Percentiles rank a stretch among this genome's conserved stretches.
Conservation (phyloP, 768 basidiomycete genomes). For the Pulveroboletus sp. region DNA sequence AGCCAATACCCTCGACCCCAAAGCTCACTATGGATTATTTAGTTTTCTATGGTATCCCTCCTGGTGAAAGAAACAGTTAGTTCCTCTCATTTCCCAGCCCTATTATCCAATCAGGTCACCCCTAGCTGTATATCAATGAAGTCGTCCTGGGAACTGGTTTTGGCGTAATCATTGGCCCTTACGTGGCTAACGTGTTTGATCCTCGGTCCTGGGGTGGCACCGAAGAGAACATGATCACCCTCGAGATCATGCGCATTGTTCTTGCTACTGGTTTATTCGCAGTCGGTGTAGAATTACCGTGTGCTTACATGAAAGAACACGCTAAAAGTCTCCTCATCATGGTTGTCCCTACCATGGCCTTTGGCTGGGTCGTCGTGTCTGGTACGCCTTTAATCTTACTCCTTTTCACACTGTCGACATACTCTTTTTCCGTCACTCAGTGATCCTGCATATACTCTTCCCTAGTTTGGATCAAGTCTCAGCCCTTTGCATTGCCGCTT, state of each 20-base stretch:
- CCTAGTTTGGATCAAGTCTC: conserved; percentile 68
- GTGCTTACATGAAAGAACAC: conserved; percentile 77
- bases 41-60: conserved; percentile 85
- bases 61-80: conserved; percentile 75
- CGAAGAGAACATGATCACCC: conserved; percentile 57
- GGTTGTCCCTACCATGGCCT: conserved; percentile 81
- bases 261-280: conserved; percentile 92
- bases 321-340: conserved; percentile 63
- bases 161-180: conserved; percentile 60
- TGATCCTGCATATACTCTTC: conserved; percentile 65
- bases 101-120: not conserved
- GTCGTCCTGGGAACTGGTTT: conserved; percentile 84
- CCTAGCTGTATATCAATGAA: conserved; percentile 83
- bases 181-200: conserved; percentile 65
- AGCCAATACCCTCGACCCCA: no score
- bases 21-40: not conserved
- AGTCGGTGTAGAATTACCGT: conserved; percentile 90
- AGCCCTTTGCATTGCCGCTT: conserved; percentile 81
- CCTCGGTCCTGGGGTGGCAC: conserved; percentile 73
- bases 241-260: conserved; percentile 83
- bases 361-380: conserved; percentile 77
- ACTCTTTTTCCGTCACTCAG: conserved; percentile 32
- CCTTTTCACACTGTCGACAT: not conserved
- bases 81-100: not conserved
- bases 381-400: conserved; percentile 35